Evolutionary conservation across 1,139 yeast species (phyloP), one percentile per base, ranked within the genome.

Genomic region (Arxiozyma slooffiae): DNA sequence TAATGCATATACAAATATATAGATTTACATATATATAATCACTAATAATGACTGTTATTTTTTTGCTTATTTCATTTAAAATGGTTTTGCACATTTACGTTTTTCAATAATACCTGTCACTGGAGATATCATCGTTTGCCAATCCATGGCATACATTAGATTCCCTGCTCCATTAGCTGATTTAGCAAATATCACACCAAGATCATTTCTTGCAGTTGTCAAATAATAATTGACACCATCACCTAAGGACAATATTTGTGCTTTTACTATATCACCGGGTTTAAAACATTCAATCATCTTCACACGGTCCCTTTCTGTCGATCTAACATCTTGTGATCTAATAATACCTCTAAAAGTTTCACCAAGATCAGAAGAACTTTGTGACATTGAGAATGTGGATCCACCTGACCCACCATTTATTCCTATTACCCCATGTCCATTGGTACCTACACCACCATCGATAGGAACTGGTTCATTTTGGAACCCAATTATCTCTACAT

Each of bases 41-140:
- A 22, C 20, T 18, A 41, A 23, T 41, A 38, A 40, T 21, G 7
- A 20, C 20, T 17, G 6, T 34, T 16, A 4, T 8, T 41, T n/a
- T 16, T 18, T 18, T 6, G 8, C n/a, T 30, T 34, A 4, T 30
- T 42, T 16, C 11, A 14, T 24, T 38, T 61, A 73, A 59, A 84
- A 83, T 9, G 97, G 96, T 67, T 88, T 90, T 6, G 98, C 98
- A 69, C 96, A 88, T 67, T 94, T 94, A 53, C 98, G 76, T 60
- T 74, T 74, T 63, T 90, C 97, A 24, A 80, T 69, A 21, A 76
- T 77, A 1, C 97, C 97, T 4, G 89, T 80, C 42, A 70, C 72
- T 4, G 97, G 81, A 56, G 87, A 81, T 46, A 85, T 77, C 97
- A 94, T 92, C 11, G 89, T 85, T 68, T 89, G 90, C 97, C 98